Conservation (phyloP, 1,284 basidiomycete species). For the Neotropicomus parvogracilis region DNA sequence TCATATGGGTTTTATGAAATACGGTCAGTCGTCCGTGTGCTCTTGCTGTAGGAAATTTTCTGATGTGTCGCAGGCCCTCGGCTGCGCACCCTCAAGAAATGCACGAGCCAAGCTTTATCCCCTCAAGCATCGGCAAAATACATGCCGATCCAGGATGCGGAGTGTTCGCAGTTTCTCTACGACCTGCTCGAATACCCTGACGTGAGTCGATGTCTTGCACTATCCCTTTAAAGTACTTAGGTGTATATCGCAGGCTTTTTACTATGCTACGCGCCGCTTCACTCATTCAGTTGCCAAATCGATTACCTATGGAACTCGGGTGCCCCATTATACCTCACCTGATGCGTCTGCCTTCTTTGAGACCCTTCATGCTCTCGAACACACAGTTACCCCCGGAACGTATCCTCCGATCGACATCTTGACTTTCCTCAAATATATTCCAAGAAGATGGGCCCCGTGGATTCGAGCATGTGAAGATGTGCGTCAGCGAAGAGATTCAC, state of each 20-base stretch:
- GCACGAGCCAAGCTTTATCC: constrained; percentile 1
- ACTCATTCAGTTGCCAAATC: constrained; percentile 6
- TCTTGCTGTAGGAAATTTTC: background rate
- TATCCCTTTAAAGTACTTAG: background rate
- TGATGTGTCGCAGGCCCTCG: constrained; percentile 1
- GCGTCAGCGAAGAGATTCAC: constrained; percentile 1
- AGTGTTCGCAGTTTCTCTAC: constrained; percentile 4
- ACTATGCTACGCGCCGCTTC: constrained; percentile 1
- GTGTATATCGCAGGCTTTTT: constrained; percentile 1
- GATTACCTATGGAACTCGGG: constrained; percentile 2
- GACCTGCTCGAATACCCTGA: constrained; percentile 2
- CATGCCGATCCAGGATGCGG: constrained; percentile 1
- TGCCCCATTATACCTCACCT: constrained; percentile 6
- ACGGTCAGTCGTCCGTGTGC: background rate
- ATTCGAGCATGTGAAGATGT: constrained; percentile 5
- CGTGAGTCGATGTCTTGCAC: background rate
- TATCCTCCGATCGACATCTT: constrained; percentile 6
- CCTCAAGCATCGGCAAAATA: background rate
- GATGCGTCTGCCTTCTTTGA: constrained; percentile 5
- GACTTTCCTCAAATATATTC: constrained; percentile 4
- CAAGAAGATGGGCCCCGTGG: constrained; percentile 7
- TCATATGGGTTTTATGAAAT: constrained; percentile 8
- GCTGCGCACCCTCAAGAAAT: constrained; percentile 5
- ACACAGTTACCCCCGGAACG: constrained; percentile 3
- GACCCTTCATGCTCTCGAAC: constrained; percentile 2